Percentiles rank a stretch among this genome's conserved stretches.
Conservation (phyloP, 2,329 filamentous ascomycete genomes). For the Aspergillus brasiliensis region DNA sequence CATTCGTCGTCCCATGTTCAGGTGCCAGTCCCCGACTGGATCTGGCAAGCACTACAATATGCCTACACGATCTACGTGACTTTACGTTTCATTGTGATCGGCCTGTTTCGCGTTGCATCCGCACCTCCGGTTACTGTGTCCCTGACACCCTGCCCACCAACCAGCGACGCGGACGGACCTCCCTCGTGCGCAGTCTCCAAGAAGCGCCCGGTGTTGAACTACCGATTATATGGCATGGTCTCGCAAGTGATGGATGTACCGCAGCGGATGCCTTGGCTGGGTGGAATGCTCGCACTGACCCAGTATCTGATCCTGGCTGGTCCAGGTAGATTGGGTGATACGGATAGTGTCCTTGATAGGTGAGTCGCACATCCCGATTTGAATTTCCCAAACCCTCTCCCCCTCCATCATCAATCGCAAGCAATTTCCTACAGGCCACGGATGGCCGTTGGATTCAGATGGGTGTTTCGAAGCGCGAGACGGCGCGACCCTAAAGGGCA, state of each 20-base stretch:
- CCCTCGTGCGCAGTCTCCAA: slow-evolving; percentile 33
- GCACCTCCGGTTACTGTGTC: slow-evolving; percentile 54
- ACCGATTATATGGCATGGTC: slow-evolving; percentile 74
- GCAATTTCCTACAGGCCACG: background rate
- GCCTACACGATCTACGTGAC: slow-evolving; percentile 58
- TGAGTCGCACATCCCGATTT: slow-evolving; percentile 57
- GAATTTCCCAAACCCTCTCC: slow-evolving; percentile 12
- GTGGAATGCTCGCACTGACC: slow-evolving; percentile 71
- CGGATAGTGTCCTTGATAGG: slow-evolving; percentile 84
- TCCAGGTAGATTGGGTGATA: slow-evolving; percentile 72
- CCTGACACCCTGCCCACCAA: slow-evolving; percentile 27
- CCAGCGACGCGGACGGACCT: slow-evolving; percentile 31
- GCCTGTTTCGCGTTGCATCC: slow-evolving; percentile 68
- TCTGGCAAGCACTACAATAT: slow-evolving; percentile 58
- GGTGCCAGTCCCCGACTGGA: slow-evolving; percentile 40
- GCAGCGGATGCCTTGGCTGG: slow-evolving; percentile 87
- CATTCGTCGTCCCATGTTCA: slow-evolving; percentile 33
- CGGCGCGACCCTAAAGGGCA: slow-evolving; percentile 14
- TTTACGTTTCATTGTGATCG: slow-evolving; percentile 66
- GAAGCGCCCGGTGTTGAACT: slow-evolving; percentile 69
- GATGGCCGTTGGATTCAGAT: background rate
- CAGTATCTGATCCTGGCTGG: slow-evolving; percentile 74
- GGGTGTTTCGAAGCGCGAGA: slow-evolving; percentile 5
- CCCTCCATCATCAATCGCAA: background rate
- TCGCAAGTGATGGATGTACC: slow-evolving; percentile 73